Evolutionary conservation across 345 rosid species (phyloP).

Genomic region (Linum lewisii): DNA sequence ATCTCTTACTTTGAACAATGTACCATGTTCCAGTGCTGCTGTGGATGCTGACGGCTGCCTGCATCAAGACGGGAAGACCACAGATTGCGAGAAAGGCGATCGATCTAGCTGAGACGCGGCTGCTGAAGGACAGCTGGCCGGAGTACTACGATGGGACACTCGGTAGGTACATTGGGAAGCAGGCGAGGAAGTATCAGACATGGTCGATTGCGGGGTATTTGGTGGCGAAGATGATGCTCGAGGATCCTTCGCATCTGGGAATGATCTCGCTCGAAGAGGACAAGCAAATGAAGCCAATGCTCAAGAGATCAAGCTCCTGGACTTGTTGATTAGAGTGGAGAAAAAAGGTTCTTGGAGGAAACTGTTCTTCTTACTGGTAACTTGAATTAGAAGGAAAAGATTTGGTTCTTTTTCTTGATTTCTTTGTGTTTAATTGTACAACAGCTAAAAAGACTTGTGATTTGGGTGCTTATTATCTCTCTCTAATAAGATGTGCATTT

Average conservation of each 20-base stretch:
- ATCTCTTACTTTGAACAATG: background rate
- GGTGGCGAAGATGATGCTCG: constrained; percentile 38
- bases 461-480: background rate
- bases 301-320: constrained; percentile 2
- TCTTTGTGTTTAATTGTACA: background rate
- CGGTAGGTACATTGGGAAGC: constrained; percentile 43
- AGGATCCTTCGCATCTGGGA: constrained; percentile 33
- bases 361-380: background rate
- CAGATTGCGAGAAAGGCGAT: constrained; percentile 41
- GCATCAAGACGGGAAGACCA: constrained; percentile 47
- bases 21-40: constrained; percentile 21
- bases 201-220: constrained; percentile 41
- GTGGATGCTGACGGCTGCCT: constrained; percentile 49
- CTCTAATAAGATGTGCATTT: background rate
- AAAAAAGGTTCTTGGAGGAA: no score
- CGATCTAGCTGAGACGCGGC: constrained; percentile 33
- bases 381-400: no score
- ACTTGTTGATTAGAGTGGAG: background rate
- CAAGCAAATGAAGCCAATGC: constrained; percentile 32
- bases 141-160: constrained; percentile 44
- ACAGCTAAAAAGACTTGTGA: background rate
- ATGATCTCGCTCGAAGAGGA: constrained; percentile 37
- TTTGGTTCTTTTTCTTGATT: background rate
- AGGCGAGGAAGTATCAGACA: constrained; percentile 46
- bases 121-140: constrained; percentile 44